A percentile compares a stretch with the other conserved stretches of the same genome.
Conservation (phyloP, 495 filamentous ascomycete genomes). For the Aspergillus biplanus region DNA sequence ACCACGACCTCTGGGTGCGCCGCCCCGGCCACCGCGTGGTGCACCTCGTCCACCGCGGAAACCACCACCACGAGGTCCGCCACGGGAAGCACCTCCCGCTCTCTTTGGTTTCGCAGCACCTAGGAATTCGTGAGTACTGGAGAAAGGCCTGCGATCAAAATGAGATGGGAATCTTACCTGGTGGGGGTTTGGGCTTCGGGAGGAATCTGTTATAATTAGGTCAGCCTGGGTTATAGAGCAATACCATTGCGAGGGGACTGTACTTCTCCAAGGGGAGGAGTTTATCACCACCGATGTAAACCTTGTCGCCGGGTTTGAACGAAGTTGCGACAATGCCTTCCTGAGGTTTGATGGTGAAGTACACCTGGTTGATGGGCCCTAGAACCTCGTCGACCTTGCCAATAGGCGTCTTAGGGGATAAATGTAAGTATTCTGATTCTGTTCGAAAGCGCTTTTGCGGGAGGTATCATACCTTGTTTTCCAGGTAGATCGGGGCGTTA, state of each 20-base stretch:
- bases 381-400: conserved; percentile 70
- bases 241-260: conserved; percentile 16
- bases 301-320: conserved; percentile 95
- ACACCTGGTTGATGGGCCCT: conserved; percentile 93
- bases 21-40: conserved; percentile 46
- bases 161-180: conserved; percentile 55
- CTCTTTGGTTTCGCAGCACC: conserved; percentile 62
- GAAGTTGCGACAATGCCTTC: conserved; percentile 93
- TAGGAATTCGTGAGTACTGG: conserved; percentile 28
- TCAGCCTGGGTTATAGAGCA: conserved; percentile 9
- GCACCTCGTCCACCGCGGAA: conserved; percentile 39
- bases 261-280: conserved; percentile 88
- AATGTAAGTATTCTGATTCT: conserved; percentile 9
- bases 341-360: conserved; percentile 95
- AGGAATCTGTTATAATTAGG: conserved; percentile 64
- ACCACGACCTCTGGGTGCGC: conserved; percentile 47
- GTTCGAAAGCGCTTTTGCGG: background rate
- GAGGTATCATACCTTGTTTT: conserved; percentile 77
- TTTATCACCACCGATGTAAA: conserved; percentile 94
- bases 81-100: conserved; percentile 58
- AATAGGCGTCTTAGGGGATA: conserved; percentile 52
- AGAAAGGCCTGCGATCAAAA: conserved; percentile 14
- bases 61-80: conserved; percentile 47
- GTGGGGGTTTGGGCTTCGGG: conserved; percentile 87
- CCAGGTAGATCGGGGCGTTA: conserved; percentile 97